phyloP scores from a whole-genome alignment of 2,329 filamentous ascomycete species.

The Fusarium irregulare region DNA sequence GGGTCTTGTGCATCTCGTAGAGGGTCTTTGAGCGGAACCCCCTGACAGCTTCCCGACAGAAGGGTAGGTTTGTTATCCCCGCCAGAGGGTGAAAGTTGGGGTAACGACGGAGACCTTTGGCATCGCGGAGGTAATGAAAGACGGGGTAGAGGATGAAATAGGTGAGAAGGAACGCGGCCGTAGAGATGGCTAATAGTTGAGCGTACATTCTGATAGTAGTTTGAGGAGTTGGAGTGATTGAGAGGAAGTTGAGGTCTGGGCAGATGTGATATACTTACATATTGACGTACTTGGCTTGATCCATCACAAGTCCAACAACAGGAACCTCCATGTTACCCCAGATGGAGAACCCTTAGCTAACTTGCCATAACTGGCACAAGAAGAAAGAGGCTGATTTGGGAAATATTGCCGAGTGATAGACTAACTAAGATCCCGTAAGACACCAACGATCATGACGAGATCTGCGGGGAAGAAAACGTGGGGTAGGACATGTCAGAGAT shows the following conservation, averaged over 20 bases:
- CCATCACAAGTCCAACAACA: neutral
- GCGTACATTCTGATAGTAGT: slow-evolving; percentile 36
- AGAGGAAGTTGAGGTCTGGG: neutral
- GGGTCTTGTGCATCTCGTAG: slow-evolving; percentile 59
- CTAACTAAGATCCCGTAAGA: neutral
- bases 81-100: slow-evolving; percentile 40
- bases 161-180: slow-evolving; percentile 13
- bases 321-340: neutral
- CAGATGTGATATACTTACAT: slow-evolving; percentile 13
- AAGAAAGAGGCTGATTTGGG: slow-evolving; percentile 8
- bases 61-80: slow-evolving; percentile 38
- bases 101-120: slow-evolving; percentile 46
- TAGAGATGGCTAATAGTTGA: slow-evolving; percentile 16
- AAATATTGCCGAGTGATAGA: slow-evolving; percentile 1
- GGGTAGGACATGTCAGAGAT: neutral
- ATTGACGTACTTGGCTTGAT: neutral
- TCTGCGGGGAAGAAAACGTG: neutral
- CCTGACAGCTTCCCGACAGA: slow-evolving; percentile 37
- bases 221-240: neutral
- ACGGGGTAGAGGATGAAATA: slow-evolving; percentile 37
- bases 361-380: slow-evolving; percentile 12
- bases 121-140: slow-evolving; percentile 50
- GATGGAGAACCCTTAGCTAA: neutral
- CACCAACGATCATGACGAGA: neutral
- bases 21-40: slow-evolving; percentile 59